These are phyloP conservation scores for Astragalus membranaceus DNA, from an alignment of 306 rosid species.

Conservation along the genomic window DNA sequence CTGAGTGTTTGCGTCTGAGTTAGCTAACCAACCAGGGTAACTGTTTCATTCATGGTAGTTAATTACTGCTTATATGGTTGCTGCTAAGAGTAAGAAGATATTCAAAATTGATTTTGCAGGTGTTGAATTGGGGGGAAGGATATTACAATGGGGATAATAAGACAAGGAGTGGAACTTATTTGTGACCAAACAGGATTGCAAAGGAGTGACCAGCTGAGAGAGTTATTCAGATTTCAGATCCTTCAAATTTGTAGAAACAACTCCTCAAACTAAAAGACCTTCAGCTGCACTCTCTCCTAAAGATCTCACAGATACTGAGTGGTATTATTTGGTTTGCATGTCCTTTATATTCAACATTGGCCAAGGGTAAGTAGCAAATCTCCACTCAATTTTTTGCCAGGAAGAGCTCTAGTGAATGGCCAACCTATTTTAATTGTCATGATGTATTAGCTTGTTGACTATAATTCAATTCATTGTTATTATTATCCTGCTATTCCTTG, in stretches of 20 bases:
- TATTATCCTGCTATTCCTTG: no score
- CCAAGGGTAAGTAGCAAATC: constrained; percentile 47
- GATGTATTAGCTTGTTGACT: no score
- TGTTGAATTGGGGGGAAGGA: constrained; percentile 76
- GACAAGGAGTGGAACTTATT: constrained; percentile 59
- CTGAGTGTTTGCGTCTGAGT: no score
- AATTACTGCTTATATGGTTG: background rate
- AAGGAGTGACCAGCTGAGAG: no score
- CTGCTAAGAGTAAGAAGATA: background rate
- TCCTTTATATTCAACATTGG: no score
- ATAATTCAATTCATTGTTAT: no score
- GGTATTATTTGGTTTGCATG: constrained; percentile 94
- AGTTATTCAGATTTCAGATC: no score
- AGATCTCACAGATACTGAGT: constrained; percentile 73
- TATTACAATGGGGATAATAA: constrained; percentile 89
- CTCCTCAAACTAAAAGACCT: constrained; percentile 64
- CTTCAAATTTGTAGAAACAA: no score
- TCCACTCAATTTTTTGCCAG: background rate
- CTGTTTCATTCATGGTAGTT: no score
- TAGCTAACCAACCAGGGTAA: no score
- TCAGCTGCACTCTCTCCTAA: constrained; percentile 72
- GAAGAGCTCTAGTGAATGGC: no score
- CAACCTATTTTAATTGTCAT: no score
- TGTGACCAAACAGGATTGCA: constrained; percentile 66
- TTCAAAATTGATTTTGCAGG: constrained; percentile 16